Conservation (phyloP, 75 land plant species). For the Ceratopteris richardii region DNA sequence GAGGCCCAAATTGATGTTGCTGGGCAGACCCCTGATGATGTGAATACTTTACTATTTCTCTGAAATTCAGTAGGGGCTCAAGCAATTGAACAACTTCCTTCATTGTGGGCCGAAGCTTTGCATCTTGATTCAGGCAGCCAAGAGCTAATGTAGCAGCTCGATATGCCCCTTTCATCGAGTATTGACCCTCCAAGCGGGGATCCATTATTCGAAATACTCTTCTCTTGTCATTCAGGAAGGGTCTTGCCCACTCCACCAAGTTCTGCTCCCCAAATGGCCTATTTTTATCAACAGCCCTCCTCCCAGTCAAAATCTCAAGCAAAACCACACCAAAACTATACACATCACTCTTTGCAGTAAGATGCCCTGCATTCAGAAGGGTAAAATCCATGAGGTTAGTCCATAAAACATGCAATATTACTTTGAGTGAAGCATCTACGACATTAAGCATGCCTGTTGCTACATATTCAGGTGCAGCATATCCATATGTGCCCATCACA, state of each 20-base stretch:
- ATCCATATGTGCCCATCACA: slow-evolving; percentile 57
- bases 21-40: too few species aligned
- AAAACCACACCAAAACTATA: slow-evolving; percentile 65
- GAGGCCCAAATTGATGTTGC: too few species aligned
- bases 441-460: slow-evolving; percentile 22
- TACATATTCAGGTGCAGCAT: slow-evolving; percentile 48
- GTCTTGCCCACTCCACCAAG: slow-evolving; percentile 45
- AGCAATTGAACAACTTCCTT: slow-evolving; percentile 43
- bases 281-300: slow-evolving; percentile 26
- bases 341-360: slow-evolving; percentile 49
- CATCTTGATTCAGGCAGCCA: slow-evolving; percentile 40
- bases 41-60: background rate
- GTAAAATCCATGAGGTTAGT: background rate
- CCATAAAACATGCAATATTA: background rate
- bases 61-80: slow-evolving; percentile 21
- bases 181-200: slow-evolving; percentile 36
- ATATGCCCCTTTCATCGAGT: slow-evolving; percentile 29
- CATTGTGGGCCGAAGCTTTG: slow-evolving; percentile 46
- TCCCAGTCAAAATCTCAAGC: slow-evolving; percentile 56
- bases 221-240: slow-evolving; percentile 32
- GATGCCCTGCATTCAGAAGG: slow-evolving; percentile 20
- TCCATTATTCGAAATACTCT: slow-evolving; percentile 40
- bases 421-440: too few species aligned
- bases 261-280: slow-evolving; percentile 27
- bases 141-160: slow-evolving; percentile 36